Evolutionary conservation across 1,284 basidiomycete species (phyloP), one percentile per base, ranked within the genome.

Genomic region (Microbotryum violaceum): DNA sequence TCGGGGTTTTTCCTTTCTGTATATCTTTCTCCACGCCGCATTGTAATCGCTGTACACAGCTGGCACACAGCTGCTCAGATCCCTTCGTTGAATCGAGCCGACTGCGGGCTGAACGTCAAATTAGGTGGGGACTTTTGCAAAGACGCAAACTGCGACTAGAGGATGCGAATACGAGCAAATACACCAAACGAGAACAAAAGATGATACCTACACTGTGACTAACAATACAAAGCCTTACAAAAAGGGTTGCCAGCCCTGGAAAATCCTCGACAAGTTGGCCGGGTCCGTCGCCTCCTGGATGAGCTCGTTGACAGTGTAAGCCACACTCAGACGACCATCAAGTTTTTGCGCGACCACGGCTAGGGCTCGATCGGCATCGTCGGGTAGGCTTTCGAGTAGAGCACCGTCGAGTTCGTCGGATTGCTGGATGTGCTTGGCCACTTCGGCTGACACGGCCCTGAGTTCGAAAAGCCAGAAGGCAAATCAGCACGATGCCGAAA

Each of bases 241-340:
- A 42, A 42, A 42, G 37, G 37, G 65, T 49, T 59, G 57, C 68
- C 61, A 58, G 29, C 75, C 75, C 37, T 65, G 64, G 51, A 83
- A 98, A 71, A 97, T 91, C 29, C 80, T 81, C 2, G 85, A 86
- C 42, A 97, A 77, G 74, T 91, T 89, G 45, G 79, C 78, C 0
- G 80, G 75, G 73, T 94, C 88, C 47, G 85, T 89, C 46, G 94
- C 94, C 73, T 92, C 85, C 27, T 89, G 85, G 61, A 97, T 88
- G 46, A 98, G 82, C 74, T 92, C 87, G 76, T 96, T 97, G 64
- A 98, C 91, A 4, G 87, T 89, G 71, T 89, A 92, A 74, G 96
- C 89, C 44, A 94, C 87, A 71, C 89, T 94, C 67, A 97, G 78
- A 14, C 85, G 81, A 67, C 83, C 85, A 71, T 90, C 85, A 46